Conservation (phyloP, 2,329 filamentous ascomycete genomes). For the Microsporum audouinii region DNA sequence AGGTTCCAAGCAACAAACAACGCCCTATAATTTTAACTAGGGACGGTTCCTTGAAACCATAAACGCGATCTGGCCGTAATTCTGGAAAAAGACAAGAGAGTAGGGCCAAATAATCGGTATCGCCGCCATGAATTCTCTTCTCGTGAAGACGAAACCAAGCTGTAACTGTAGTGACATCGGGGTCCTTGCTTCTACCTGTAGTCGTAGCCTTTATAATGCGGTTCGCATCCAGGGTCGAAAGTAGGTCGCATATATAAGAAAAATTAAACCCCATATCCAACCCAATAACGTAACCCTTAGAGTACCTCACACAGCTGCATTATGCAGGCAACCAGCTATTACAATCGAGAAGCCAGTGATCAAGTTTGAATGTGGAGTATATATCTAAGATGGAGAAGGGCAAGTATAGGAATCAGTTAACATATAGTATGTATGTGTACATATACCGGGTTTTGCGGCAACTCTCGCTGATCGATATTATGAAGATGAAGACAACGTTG, state of each 20-base stretch:
- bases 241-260: constrained; percentile 58
- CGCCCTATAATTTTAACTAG: constrained; percentile 58
- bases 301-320: not conserved
- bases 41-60: constrained; percentile 50
- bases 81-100: constrained; percentile 68
- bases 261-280: constrained; percentile 46
- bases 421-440: no score
- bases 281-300: not conserved
- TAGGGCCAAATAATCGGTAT: constrained; percentile 51
- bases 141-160: constrained; percentile 61
- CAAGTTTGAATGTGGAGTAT: not conserved
- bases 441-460: no score
- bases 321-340: not conserved
- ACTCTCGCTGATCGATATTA: not conserved
- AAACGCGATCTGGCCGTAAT: constrained; percentile 65
- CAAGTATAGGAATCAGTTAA: no score
- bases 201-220: constrained; percentile 26
- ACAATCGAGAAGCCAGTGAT: not conserved
- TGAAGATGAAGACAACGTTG: not conserved
- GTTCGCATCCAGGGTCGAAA: constrained; percentile 54
- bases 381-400: not conserved
- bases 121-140: constrained; percentile 44
- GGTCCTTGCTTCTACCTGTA: constrained; percentile 20
- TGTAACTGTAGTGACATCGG: constrained; percentile 38
- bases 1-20: constrained; percentile 52